Conservation (phyloP, 257 asterid species). For the Mitragyna speciosa region DNA sequence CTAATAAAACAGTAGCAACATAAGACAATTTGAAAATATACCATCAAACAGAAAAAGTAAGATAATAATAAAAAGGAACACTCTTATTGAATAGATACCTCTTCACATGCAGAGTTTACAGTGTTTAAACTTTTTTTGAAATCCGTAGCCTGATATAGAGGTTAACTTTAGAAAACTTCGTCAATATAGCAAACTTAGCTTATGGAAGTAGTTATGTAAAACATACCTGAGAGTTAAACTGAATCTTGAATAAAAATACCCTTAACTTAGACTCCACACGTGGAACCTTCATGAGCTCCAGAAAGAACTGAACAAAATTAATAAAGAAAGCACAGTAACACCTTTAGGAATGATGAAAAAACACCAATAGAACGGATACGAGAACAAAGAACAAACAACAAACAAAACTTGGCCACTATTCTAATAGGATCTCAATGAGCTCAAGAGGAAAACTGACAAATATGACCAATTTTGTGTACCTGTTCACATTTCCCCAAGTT, state of each 20-base stretch:
- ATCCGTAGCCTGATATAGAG: conserved; percentile 64
- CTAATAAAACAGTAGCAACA: conserved; percentile 41
- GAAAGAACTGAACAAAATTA: conserved; percentile 69
- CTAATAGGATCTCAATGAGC: not conserved
- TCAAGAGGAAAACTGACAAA: conserved; percentile 13
- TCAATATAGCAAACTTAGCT: conserved; percentile 13
- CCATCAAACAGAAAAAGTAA: not conserved
- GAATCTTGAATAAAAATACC: conserved; percentile 96
- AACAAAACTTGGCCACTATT: not conserved
- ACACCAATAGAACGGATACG: not conserved
- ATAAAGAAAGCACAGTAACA: conserved; percentile 14
- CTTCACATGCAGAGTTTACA: conserved; percentile 91
- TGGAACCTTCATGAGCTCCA: conserved; percentile 99
- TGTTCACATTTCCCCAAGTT: conserved; percentile 94
- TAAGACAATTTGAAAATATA: not conserved
- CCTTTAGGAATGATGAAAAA: not conserved
- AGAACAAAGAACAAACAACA: not conserved
- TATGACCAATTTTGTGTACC: conserved; percentile 47
- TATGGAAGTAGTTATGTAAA: conserved; percentile 15
- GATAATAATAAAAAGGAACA: conserved; percentile 5
- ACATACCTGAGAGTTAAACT: conserved; percentile 87
- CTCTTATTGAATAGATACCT: conserved; percentile 51
- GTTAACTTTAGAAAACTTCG: conserved; percentile 29
- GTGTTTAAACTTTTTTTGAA: conserved; percentile 77
- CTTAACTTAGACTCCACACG: conserved; percentile 93